phyloP scores from a whole-genome alignment of 2,329 filamentous ascomycete genomes.

The Epichloe coenophiala region DNA sequence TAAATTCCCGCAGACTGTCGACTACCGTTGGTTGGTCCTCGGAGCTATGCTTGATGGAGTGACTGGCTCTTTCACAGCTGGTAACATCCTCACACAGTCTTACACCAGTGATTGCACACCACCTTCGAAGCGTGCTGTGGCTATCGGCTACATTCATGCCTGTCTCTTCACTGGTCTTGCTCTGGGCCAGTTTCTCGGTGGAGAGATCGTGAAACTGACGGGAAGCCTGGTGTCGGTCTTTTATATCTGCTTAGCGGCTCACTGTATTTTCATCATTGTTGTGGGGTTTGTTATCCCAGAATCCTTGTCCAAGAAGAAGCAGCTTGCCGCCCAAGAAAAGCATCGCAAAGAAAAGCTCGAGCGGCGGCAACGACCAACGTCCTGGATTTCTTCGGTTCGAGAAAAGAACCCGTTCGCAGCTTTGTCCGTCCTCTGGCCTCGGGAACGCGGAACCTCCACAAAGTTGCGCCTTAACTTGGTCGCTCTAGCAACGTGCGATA shows the following conservation, averaged over 20 bases:
- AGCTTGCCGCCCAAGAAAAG: conserved; percentile 56
- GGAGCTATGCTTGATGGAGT: conserved; percentile 71
- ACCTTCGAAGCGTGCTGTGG: conserved; percentile 64
- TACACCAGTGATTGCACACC: conserved; percentile 84
- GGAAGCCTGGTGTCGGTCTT: conserved; percentile 71
- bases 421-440: conserved; percentile 65
- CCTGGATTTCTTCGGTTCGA: conserved; percentile 22
- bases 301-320: conserved; percentile 63
- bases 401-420: conserved; percentile 60
- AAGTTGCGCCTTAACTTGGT: conserved; percentile 68
- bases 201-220: conserved; percentile 63
- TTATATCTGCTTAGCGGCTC: conserved; percentile 62
- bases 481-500: conserved; percentile 67
- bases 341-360: conserved; percentile 34
- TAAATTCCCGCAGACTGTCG: conserved; percentile 55
- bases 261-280: conserved; percentile 60
- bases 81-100: conserved; percentile 62
- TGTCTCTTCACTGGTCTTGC: conserved; percentile 84
- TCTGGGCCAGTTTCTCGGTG: conserved; percentile 69
- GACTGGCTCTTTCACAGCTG: conserved; percentile 77
- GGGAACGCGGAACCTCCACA: conserved; percentile 43
- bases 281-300: conserved; percentile 66
- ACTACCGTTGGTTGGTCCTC: conserved; percentile 67
- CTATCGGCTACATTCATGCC: conserved; percentile 82
- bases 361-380: conserved; percentile 13